Evolutionary conservation across 345 rosid genomes (phyloP), one percentile per base, ranked within the genome.

Genomic region (Sisymbrium irio): DNA sequence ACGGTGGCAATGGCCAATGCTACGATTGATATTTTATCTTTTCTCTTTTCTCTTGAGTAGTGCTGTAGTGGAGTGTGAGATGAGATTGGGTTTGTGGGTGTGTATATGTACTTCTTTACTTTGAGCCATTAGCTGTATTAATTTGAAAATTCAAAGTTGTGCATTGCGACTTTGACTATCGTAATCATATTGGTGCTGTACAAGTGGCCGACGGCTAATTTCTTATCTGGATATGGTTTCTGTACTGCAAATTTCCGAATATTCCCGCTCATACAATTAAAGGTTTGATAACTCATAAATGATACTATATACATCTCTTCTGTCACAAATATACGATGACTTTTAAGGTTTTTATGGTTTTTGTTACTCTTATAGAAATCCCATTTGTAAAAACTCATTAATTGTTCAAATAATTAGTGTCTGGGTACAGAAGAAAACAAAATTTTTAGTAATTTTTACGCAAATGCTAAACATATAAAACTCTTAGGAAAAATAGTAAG

Each of bases 91-190:
- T 33, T 11, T 44, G 58, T 41, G 46, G 12, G 19, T 76, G 27
- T 42, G 12, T 76, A 62, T 76, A 13, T 63, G 62, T 70, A 25
- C 0, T 53, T 73, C 6, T 37, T 33, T 7, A 0, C 2, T 15
- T 42, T 20, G 65, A 6, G 5, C 4, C 12, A 20, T 37, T 58
- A 54, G 78, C 41, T 68, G 69, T 75, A 42, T 32, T 17, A 0
- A 57, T 75, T 75, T 75, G 79, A 75, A 35, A 41, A 68, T 40
- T 75, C 79, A 51, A 50, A 20, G 74, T 22, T 61, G 74, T 40
- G 10, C 20, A 68, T 22, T 51, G 4, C 64, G 74, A 75, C 79
- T 51, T 68, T 3, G 25, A n/a, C n/a, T 40, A 56, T 0, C n/a
- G 20, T 14, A 46, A 13, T 7, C 18, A 36, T 17, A 20, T 57